Base-by-base conservation (phyloP, 805 yeast species). In the Torulaspora microellipsoides region DNA sequence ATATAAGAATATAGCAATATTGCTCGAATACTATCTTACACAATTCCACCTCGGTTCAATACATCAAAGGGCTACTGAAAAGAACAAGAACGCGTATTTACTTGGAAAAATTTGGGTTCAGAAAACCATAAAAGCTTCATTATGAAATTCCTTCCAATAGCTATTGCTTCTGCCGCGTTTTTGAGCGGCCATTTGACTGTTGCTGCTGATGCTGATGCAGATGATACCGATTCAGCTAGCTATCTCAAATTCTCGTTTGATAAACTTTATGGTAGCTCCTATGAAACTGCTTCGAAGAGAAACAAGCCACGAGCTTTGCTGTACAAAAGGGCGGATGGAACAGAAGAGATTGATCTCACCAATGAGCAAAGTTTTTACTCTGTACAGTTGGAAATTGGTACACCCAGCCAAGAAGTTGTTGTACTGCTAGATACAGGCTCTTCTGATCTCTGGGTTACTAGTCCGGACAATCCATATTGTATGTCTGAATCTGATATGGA, bases 351-450 rank as follows among this genome's bases (percentile, higher is more conserved):
- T 8, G 40, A 32, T 23, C 14, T 77, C 25, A 52, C 46, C 9
- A 76, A 76, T 47, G 64, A 67, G 37, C 49, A 56, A 8, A 65
- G 69, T 8, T 77, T 74, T 47, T 77, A 75, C 53, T 59, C 72
- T 15, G 72, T 71, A 1, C 61, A 62, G 13, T 39, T 75, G 27
- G 51, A 56, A 20, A 52, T 82, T 13, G 88, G 89, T 2, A 75
- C 83, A 0, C 70, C 77, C 1, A 55, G 66, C 1, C 80, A 80
- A 51, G 55, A 62, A 15, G 67, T 81, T 3, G 65, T 63, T 5
- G 77, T 81, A 6, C 60, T 79, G 34, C 56, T 82, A 8, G 89
- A 82, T 54, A 82, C 87, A 0, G 89, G 88, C 1, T 80, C 86
- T 0, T 72, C 83, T 0, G 88, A 82, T 57, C 60, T 83, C 9